Conservation (phyloP, 2,329 filamentous ascomycete species). For the Talaromyces sp. region DNA sequence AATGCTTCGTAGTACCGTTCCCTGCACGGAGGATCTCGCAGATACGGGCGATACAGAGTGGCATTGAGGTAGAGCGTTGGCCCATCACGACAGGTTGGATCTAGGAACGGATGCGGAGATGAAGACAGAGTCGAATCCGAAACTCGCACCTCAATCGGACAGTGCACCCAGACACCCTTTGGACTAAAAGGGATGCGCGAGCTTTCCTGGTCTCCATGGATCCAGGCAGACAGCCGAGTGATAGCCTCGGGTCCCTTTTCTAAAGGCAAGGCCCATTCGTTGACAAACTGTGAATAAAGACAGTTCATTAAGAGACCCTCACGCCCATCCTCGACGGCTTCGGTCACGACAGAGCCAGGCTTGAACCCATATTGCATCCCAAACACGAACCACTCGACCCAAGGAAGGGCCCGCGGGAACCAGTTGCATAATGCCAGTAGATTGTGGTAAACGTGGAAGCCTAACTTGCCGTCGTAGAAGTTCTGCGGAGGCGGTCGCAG, state of each 20-base stretch:
- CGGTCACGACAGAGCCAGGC: slow-evolving; percentile 57
- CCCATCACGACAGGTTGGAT: slow-evolving; percentile 63
- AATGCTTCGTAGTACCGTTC: slow-evolving; percentile 82
- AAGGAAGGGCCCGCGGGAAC: slow-evolving; percentile 73
- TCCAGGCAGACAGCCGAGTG: slow-evolving; percentile 76
- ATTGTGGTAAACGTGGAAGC: slow-evolving; percentile 89
- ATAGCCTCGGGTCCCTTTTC: slow-evolving; percentile 83
- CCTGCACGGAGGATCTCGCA: slow-evolving; percentile 69
- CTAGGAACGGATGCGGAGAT: slow-evolving; percentile 60
- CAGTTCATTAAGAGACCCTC: slow-evolving; percentile 92
- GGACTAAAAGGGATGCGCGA: slow-evolving; percentile 75
- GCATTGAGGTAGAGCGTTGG: slow-evolving; percentile 87
- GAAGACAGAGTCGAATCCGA: slow-evolving; percentile 59
- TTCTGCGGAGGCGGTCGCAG: slow-evolving; percentile 57
- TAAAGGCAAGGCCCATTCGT: slow-evolving; percentile 94
- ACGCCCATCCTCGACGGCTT: slow-evolving; percentile 75
- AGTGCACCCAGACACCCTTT: slow-evolving; percentile 77
- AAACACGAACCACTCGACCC: slow-evolving; percentile 94
- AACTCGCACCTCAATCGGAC: slow-evolving; percentile 88
- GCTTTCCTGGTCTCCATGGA: slow-evolving; percentile 67
- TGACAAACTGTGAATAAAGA: slow-evolving; percentile 96
- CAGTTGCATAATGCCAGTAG: slow-evolving; percentile 76
- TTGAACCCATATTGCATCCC: slow-evolving; percentile 95
- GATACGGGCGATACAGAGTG: slow-evolving; percentile 80
- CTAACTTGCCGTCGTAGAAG: slow-evolving; percentile 78